These are phyloP conservation scores for Petunia hybrid DNA, from an alignment of 305 asterid genomes.

Conservation along the genomic window DNA sequence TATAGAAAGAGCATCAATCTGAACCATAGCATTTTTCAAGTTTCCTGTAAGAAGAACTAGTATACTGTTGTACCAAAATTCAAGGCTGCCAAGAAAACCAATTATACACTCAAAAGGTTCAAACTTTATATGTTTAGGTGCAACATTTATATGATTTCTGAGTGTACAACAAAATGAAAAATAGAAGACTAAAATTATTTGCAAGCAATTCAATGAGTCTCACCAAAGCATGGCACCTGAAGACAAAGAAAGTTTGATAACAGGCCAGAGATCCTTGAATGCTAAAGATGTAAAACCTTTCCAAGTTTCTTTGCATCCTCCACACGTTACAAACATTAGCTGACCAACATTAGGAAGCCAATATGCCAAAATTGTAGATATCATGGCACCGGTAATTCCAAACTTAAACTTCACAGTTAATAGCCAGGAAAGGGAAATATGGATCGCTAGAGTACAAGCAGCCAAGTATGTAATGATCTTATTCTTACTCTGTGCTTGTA, in stretches of 20 bases:
- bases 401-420: slow-evolving; percentile 48
- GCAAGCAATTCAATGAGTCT: not conserved
- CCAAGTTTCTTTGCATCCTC: slow-evolving; percentile 71
- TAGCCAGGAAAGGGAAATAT: slow-evolving; percentile 59
- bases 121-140: too few relatives aligned
- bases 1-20: slow-evolving; percentile 61
- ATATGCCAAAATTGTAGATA: slow-evolving; percentile 56
- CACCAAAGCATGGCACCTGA: slow-evolving; percentile 69
- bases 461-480: slow-evolving; percentile 64
- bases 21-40: slow-evolving; percentile 57
- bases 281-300: slow-evolving; percentile 56
- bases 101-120: not conserved
- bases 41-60: slow-evolving; percentile 63
- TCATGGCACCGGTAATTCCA: slow-evolving; percentile 59
- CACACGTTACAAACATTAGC: slow-evolving; percentile 44
- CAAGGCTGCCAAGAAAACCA: slow-evolving; percentile 47
- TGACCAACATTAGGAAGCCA: slow-evolving; percentile 70
- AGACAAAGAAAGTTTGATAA: slow-evolving; percentile 61
- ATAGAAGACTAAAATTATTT: not conserved
- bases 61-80: slow-evolving; percentile 65
- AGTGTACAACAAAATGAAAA: too few relatives aligned
- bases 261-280: slow-evolving; percentile 61
- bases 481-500: slow-evolving; percentile 76
- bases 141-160: not conserved
- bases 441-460: slow-evolving; percentile 49